These are phyloP conservation scores for Alternaria sp. DNA, from an alignment of 2,329 filamentous ascomycete species.

Conservation along the genomic window DNA sequence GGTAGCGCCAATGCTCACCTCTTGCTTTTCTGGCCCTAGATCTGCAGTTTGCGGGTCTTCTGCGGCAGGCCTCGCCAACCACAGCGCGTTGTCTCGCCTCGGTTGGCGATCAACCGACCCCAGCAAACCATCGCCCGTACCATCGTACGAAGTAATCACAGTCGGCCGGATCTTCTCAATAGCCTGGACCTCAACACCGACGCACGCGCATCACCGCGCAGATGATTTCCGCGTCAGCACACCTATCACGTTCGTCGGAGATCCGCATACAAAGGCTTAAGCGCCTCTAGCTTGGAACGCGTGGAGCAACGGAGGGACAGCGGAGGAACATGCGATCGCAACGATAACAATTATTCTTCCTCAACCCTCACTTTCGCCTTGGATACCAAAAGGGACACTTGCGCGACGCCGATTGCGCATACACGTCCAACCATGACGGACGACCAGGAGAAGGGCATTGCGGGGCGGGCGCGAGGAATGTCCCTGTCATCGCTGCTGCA, in stretches of 20 bases:
- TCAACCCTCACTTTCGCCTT: background rate
- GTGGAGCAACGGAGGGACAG: background rate
- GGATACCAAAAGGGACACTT: accelerated
- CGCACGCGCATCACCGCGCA: background rate
- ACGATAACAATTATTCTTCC: too few species aligned
- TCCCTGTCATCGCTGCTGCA: conserved; percentile 45
- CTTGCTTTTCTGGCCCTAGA: background rate
- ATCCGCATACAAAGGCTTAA: background rate
- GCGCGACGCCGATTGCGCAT: background rate
- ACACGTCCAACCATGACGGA: conserved; percentile 14
- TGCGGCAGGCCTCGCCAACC: background rate
- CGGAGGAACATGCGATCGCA: background rate
- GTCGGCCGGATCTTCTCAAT: background rate
- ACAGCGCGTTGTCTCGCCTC: background rate
- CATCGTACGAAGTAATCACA: background rate
- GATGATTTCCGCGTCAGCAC: background rate
- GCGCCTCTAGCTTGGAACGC: background rate
- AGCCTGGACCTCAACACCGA: background rate
- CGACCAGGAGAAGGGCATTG: conserved; percentile 15
- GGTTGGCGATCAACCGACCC: background rate
- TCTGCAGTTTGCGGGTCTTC: background rate
- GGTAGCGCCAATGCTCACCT: background rate
- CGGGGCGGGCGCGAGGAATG: conserved; percentile 34
- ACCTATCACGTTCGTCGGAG: background rate
- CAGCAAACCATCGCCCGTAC: background rate